Base-by-base conservation (phyloP, 371 early-diverging fungal genomes). In the Mortierella sp. region DNA sequence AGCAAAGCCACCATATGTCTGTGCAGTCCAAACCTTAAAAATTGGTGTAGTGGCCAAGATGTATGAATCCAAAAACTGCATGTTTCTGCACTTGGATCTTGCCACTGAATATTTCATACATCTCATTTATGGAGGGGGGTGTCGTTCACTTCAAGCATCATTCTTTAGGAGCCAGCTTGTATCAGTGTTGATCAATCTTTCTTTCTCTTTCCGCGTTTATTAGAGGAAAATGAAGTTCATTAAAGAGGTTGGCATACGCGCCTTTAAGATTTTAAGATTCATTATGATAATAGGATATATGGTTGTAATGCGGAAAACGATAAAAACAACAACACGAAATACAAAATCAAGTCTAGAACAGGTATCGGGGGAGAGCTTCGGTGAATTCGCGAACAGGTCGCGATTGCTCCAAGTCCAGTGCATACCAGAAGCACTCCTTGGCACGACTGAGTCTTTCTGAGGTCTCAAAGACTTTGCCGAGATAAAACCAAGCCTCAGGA, bases 371-470 rank as follows among this genome's bases (percentile, higher is more conserved):
- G 8, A 81, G 65, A 0, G 76, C 75, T 3, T 72, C 81, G 0
- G 76, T 74, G 74, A 93, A 94, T 10, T 92, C 86, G 57, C 91
- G 87, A 50, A 92, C 86, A 4, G 94, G 93, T 57, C 86, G 85
- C 5, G 92, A 90, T 58, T 79, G 86, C 68, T 92, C 92, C 58
- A 94, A 83, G 68, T 93, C 93, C 16, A 93, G 76, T 21, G 94
- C 93, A 72, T 93, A 93, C 71, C 91, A 87, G 43, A 91, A 79
- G 64, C 92, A 93, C 45, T 90, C 88, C 61, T 92, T 90, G 50
- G 90, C 89, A 28, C 87, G 89, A 38, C 86, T 82, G 32, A 86
- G 62, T 58, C 91, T 86, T 59, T 87, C 85, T 9, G 91, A 88
- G 50, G 83, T 76, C 72, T 85, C 84, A 79, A 86, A 88, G 10